Evolutionary conservation across 148 eudicot genomes (phyloP), one percentile per base, ranked within the genome.

Genomic region (Fallopia convolvulus): DNA sequence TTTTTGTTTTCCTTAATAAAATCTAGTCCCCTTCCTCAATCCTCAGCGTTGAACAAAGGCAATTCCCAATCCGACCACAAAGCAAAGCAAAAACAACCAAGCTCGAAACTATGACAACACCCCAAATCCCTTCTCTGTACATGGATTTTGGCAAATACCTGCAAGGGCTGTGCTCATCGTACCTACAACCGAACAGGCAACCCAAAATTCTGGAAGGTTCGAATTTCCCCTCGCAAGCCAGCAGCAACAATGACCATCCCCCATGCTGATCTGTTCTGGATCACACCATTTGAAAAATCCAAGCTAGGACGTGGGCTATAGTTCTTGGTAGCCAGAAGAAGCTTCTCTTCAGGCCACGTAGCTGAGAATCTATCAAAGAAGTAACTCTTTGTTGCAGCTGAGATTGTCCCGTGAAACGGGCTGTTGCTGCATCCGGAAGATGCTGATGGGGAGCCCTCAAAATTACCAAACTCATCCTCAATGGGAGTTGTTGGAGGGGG

Each of bases 271-370:
- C 84, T 81, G 48, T 86, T 87, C 11, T 85, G 90, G 46, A 78
- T 83, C n/a, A 83, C 48, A 63, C 91, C 94, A 41, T 84, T 90
- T 10, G 90, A 77, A 63, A 89, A 86, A 80, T 93, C 98, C 77
- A 85, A 84, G 78, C 98, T 90, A 4, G 80, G 79, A 32, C 89
- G 91, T 20, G 97, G 93, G 77, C 90, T 90, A 1, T 80, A 80
- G 50, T 80, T 85, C 83, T 86, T 92, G 20, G 84, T 60, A 74
- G 89, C 86, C 71, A 81, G 70, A 44, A 85, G 70, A 80, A 94
- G 95, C 75, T 89, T 94, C 77, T 94, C 98, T 86, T 94, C 98
- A 0, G 98, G 98, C 98, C 98, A 94, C 17, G 97, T 92, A 8
- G 92, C 90, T 21, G 97, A 84, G 32, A 94, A 85, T 83, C 89